These are phyloP conservation scores for Populus tomentosa DNA, from an alignment of 441 rosid genomes.

Conservation along the genomic window DNA sequence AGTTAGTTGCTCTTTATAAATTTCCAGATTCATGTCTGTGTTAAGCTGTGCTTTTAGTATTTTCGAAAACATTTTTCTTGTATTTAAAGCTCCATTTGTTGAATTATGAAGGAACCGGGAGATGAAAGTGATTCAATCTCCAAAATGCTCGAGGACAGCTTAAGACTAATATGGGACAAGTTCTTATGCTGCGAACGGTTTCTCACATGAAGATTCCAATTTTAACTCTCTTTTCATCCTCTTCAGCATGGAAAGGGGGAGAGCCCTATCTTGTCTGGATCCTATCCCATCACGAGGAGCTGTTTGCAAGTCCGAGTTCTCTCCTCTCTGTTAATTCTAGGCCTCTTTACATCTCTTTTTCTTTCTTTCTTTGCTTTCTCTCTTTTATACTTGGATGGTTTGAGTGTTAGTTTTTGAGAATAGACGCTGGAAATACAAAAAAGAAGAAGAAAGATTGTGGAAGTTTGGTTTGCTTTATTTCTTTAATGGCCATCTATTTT, in stretches of 20 bases:
- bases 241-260: too few species aligned
- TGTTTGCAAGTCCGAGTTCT: too few species aligned
- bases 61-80: neutral
- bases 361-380: too few species aligned
- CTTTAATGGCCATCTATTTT: too few species aligned
- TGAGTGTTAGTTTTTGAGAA: neutral
- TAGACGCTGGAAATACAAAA: too few species aligned
- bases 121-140: conserved; percentile 23
- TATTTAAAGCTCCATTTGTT: neutral
- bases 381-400: neutral
- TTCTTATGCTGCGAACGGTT: conserved; percentile 11
- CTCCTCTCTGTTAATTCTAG: neutral
- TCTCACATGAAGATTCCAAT: neutral
- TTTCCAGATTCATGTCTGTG: neutral
- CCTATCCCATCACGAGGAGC: too few species aligned
- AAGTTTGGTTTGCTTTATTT: neutral
- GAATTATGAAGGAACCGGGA: conserved; percentile 31
- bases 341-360: too few species aligned
- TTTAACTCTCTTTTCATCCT: neutral
- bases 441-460: neutral
- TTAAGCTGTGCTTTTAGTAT: neutral
- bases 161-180: conserved; percentile 39
- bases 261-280: too few species aligned
- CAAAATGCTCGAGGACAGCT: conserved; percentile 38
- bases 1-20: neutral